These are phyloP conservation scores for Alternaria longipes DNA, from an alignment of 2,329 filamentous ascomycete species.

Conservation along the genomic window DNA sequence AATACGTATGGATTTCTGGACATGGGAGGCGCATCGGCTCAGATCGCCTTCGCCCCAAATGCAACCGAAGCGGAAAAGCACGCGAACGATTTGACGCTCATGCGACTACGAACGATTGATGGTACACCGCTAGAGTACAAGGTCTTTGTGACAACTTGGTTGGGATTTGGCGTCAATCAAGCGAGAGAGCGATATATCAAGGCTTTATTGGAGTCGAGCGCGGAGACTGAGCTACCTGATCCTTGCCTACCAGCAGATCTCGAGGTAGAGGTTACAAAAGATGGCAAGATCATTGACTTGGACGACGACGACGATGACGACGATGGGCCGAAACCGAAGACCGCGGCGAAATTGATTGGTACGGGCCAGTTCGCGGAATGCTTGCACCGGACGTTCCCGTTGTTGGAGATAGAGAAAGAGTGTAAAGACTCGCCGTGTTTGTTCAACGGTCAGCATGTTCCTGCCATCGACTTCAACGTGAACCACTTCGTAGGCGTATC, in stretches of 20 bases:
- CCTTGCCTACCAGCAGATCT: constrained; percentile 87
- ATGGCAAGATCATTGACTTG: constrained; percentile 67
- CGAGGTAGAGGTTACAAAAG: constrained; percentile 74
- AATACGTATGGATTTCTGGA: constrained; percentile 97
- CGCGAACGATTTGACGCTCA: constrained; percentile 83
- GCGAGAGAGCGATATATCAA: constrained; percentile 87
- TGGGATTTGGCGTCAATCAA: constrained; percentile 96
- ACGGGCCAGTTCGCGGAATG: constrained; percentile 91
- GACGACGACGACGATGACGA: constrained; percentile 52
- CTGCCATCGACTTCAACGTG: constrained; percentile 94
- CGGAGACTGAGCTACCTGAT: constrained; percentile 78
- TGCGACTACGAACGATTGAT: constrained; percentile 84
- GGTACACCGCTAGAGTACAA: constrained; percentile 81
- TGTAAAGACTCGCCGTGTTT: constrained; percentile 87
- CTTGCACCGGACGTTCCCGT: constrained; percentile 79
- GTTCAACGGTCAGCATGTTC: constrained; percentile 89
- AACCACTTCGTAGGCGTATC: constrained; percentile 98
- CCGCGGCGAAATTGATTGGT: constrained; percentile 70
- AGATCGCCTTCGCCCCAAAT: constrained; percentile 98
- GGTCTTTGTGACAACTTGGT: constrained; percentile 95
- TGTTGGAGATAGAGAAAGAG: constrained; percentile 87
- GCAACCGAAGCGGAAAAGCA: constrained; percentile 89
- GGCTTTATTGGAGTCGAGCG: constrained; percentile 72
- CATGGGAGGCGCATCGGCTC: constrained; percentile 97
- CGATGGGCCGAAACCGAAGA: constrained; percentile 28